Conservation (phyloP, 2,329 filamentous ascomycete genomes). For the Ophiostoma sp. region DNA sequence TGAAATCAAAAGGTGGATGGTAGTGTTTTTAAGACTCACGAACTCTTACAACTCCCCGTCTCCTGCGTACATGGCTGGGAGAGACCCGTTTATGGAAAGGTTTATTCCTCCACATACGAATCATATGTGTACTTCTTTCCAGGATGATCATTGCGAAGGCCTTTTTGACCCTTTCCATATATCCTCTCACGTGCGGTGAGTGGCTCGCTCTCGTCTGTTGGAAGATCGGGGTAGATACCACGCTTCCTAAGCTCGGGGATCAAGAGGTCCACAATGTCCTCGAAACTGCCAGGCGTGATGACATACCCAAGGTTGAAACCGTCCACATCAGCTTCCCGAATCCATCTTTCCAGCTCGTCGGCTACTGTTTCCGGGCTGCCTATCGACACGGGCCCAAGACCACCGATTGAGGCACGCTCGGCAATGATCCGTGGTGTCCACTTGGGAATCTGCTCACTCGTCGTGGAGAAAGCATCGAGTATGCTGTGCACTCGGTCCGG, state of each 20-base stretch:
- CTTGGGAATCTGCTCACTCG: constrained; percentile 10
- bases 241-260: constrained; percentile 56
- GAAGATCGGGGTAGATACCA: constrained; percentile 37
- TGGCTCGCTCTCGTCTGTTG: constrained; percentile 26
- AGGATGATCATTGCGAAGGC: constrained; percentile 52
- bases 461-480: neutral
- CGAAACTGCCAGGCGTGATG: constrained; percentile 51
- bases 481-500: constrained; percentile 16
- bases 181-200: constrained; percentile 55
- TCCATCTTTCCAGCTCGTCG: constrained; percentile 62
- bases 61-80: too few relatives aligned
- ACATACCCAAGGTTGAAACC: constrained; percentile 61
- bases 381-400: constrained; percentile 39
- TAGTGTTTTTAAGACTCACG: too few relatives aligned
- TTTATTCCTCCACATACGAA: constrained; percentile 14
- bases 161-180: constrained; percentile 54
- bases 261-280: constrained; percentile 60
- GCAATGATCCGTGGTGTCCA: constrained; percentile 23
- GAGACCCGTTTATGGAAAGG: too few relatives aligned
- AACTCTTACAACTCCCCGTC: too few relatives aligned
- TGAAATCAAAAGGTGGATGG: too few relatives aligned
- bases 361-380: constrained; percentile 62
- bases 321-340: constrained; percentile 63
- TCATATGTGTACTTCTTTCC: constrained; percentile 58
- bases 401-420: constrained; percentile 27